phyloP scores from a whole-genome alignment of 1,284 basidiomycete genomes.

The Ceratobasidium sp. region DNA sequence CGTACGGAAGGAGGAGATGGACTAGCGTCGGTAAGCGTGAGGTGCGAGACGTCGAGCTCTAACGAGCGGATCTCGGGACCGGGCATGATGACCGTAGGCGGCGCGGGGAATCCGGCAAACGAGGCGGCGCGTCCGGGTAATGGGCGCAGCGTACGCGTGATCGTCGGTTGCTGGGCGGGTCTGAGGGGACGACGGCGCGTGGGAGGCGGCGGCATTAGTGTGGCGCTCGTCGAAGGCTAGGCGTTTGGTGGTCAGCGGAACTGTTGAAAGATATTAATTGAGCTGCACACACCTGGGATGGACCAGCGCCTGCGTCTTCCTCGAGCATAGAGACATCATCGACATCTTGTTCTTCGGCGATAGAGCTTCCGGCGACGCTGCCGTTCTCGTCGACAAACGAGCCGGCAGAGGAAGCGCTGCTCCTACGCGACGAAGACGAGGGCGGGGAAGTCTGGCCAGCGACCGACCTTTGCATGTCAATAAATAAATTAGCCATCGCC shows the following conservation, averaged over 20 bases:
- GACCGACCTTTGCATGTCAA: slow-evolving; percentile 20
- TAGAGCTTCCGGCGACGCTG: slow-evolving; percentile 28
- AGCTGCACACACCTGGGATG: slow-evolving; percentile 19
- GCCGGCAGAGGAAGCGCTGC: slow-evolving; percentile 35
- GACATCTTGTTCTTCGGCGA: slow-evolving; percentile 22
- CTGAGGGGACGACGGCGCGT: slow-evolving; percentile 32
- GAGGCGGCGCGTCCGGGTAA: slow-evolving; percentile 27
- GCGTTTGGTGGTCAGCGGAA: too few species aligned
- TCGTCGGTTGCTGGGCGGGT: slow-evolving; percentile 30
- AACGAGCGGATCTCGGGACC: slow-evolving; percentile 39
- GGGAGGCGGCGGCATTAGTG: not conserved
- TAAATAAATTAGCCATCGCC: not conserved
- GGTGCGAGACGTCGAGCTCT: slow-evolving; percentile 29
- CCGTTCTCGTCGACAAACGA: slow-evolving; percentile 43
- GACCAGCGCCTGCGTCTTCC: slow-evolving; percentile 4
- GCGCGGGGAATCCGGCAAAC: slow-evolving; percentile 25
- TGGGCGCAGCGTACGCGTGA: slow-evolving; percentile 15
- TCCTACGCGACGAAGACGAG: slow-evolving; percentile 32
- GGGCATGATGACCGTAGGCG: slow-evolving; percentile 1
- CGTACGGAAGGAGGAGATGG: not conserved
- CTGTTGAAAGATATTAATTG: not conserved
- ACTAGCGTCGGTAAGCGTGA: slow-evolving; percentile 7
- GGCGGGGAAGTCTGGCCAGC: slow-evolving; percentile 35
- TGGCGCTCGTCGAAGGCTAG: too few species aligned
- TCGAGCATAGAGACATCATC: not conserved